Evolutionary conservation across 2,329 filamentous ascomycete genomes (phyloP), one percentile per base, ranked within the genome.

Genomic region (Diaporthe sp.): DNA sequence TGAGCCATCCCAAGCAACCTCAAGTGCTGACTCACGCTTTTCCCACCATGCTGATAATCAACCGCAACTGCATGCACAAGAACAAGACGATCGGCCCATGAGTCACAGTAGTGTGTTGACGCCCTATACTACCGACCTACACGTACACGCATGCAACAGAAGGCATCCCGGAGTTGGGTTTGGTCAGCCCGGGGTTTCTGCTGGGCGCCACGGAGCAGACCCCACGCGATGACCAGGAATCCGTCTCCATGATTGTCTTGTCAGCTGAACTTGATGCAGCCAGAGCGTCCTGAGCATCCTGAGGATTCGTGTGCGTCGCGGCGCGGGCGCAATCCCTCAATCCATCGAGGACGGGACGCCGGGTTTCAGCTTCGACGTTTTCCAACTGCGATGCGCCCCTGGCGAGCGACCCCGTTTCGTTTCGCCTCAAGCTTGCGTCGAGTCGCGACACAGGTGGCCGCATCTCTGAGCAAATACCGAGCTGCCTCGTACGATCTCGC

Each of bases 1-100:
- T 6, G 10, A 28, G 31, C 62, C 62, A 34, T 15, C 46, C 46
- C 25, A 31, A 53, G 9, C 13, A 68, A 25, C 22, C 22, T 42
- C 65, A 55, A 69, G 65, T 55, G 65, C 65, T 69, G 65, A 69
- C 65, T 69, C 65, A 55, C 46, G 65, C 65, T 28, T 28, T 49
- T 55, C 65, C 65, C 49, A 69, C 49, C 49, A 53, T 8, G 37
- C n/a, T 39, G 49, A 25, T 39, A 59, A 22, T 59, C 57, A 59
- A 25, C 4, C 34, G 13, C 34, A 55, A 28, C 34, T 42, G 15
- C 65, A 55, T 55, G 65, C 49, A 69, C 25, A 51, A 55, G 65
- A 55, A 22, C 31, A 22, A 55, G 34, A 15, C 34, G 65, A 39
- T 55, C 65, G 37, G 13, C 34, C 5, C n/a, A 9, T 69, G 65